phyloP scores from a whole-genome alignment of 225 moss, liverwort and hornwort species.

The Ulota crispa region DNA sequence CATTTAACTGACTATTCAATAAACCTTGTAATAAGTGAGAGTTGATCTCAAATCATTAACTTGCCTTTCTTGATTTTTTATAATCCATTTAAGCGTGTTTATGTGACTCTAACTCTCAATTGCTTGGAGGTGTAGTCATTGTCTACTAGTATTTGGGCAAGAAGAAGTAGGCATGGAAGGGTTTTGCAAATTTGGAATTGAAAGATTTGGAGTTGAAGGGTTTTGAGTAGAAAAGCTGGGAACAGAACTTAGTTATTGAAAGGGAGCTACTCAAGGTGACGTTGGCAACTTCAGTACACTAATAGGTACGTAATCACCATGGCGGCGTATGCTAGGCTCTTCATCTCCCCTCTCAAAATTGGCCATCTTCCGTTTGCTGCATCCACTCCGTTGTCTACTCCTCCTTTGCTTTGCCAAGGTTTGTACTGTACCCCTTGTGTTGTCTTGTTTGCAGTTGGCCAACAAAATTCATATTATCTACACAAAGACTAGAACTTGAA shows the following conservation, averaged over 20 bases:
- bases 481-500: no score
- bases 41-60: background rate
- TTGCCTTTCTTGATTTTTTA: background rate
- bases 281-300: no score
- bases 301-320: background rate
- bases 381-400: no score
- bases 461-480: no score
- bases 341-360: background rate
- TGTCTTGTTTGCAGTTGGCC: no score
- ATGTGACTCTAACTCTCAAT: background rate
- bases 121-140: background rate
- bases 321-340: fast-evolving
- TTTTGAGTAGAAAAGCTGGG: no score
- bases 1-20: no score
- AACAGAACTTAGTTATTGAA: background rate
- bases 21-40: background rate
- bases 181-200: background rate
- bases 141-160: background rate
- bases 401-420: no score
- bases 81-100: background rate
- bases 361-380: background rate
- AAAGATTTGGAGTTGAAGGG: no score
- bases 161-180: no score
- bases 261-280: background rate
- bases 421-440: no score